Conservation (phyloP, 768 basidiomycete genomes). For the Goffeauzyma gilvescens region DNA sequence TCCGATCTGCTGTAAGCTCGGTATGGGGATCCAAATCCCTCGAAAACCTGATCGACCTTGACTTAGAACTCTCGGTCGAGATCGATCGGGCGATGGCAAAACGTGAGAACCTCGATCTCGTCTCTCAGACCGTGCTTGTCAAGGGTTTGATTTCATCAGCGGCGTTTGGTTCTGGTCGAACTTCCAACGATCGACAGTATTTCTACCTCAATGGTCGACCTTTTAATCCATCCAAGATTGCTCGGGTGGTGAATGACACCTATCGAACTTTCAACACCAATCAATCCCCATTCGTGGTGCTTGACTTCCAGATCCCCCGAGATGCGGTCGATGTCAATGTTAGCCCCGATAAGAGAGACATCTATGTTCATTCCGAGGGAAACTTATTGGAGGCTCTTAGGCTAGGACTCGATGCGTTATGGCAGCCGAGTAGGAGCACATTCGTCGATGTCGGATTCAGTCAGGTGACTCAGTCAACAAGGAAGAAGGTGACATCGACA, state of each 20-base stretch:
- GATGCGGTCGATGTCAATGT: constrained; percentile 62
- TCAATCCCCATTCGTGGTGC: constrained; percentile 64
- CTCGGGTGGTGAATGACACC: constrained; percentile 79
- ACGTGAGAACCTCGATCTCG: constrained; percentile 33
- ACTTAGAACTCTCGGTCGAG: constrained; percentile 49
- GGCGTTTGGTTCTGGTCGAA: constrained; percentile 50
- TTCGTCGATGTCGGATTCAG: no score
- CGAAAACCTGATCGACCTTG: constrained; percentile 54
- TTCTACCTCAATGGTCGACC: constrained; percentile 85
- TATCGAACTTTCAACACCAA: constrained; percentile 61
- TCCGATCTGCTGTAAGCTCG: constrained; percentile 47
- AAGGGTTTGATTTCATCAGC: constrained; percentile 74
- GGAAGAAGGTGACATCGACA: no score
- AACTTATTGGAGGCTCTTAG: constrained; percentile 61
- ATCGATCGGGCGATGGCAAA: constrained; percentile 42
- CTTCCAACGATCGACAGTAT: constrained; percentile 69
- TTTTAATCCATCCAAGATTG: constrained; percentile 57
- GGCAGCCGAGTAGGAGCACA: not conserved
- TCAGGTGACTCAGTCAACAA: no score
- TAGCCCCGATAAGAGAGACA: constrained; percentile 88
- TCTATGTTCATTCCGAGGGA: constrained; percentile 71
- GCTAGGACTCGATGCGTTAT: constrained; percentile 39
- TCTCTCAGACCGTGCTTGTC: constrained; percentile 37
- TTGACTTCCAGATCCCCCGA: constrained; percentile 64
- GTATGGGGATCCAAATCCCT: constrained; percentile 72